Evolutionary conservation across 148 eudicot species (phyloP), one percentile per base, ranked within the genome.

Genomic region (Camellia granthamiana): DNA sequence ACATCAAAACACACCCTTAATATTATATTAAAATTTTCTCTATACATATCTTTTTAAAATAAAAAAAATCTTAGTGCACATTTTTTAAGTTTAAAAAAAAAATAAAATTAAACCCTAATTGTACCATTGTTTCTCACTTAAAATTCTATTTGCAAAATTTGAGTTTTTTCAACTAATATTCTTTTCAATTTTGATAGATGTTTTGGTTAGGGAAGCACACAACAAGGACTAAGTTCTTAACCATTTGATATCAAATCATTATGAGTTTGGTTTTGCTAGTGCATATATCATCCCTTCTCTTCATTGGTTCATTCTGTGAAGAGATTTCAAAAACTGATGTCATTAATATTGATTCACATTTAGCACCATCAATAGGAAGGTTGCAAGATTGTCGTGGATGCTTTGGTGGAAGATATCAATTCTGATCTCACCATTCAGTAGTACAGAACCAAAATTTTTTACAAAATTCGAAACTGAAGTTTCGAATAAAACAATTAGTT

Each of bases 331-430:
- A 49, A 63, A 58, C 85, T 4, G 81, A 80, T 51, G 70, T 18
- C 0, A 77, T 88, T 60, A 84, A 84, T 61, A 78, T 89, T 67
- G 91, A 13, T 87, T 87, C 62, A 62, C 85, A 7, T 80, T 85
- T 61, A 42, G 51, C 47, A 69, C 77, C 4, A 65, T 77, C 49
- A 81, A 73, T 10, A 90, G 91, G 23, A 74, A 51, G 60, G 88
- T 83, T 43, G 62, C 91, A 2, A 83, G 60, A 81, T 89, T 76
- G 89, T 86, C 43, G 85, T 89, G 89, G 55, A 81, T 13, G 89
- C 91, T 71, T 88, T 87, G 11, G 84, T 87, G 10, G 81, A 81
- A 30, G 91, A 89, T 80, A 76, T 89, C 30, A 89, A 89, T 75
- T 79, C 88, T 75, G 87, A 89, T 82, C 81, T 86, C 43, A 79